Conservation (phyloP, 2,329 filamentous ascomycete species). For the Ceratocystis cubensis region DNA sequence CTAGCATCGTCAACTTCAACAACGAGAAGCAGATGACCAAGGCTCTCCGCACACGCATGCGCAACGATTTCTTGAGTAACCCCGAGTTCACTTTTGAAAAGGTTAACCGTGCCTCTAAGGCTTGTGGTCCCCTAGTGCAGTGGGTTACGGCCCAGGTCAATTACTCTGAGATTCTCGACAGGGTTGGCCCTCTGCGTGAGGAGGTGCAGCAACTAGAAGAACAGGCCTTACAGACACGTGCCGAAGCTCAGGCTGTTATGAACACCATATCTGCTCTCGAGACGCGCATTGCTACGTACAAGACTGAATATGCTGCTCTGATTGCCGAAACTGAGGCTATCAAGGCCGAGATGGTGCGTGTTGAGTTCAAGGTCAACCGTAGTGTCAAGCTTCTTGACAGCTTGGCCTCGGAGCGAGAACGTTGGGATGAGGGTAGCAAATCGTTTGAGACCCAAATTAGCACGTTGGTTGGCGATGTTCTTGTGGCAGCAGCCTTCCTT, state of each 20-base stretch:
- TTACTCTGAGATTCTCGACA: slow-evolving; percentile 93
- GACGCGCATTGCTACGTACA: slow-evolving; percentile 85
- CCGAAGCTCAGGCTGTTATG: slow-evolving; percentile 82
- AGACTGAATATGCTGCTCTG: slow-evolving; percentile 85
- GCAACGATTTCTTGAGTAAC: slow-evolving; percentile 79
- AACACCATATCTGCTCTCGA: slow-evolving; percentile 76
- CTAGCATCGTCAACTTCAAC: slow-evolving; percentile 93
- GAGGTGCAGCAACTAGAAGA: slow-evolving; percentile 83
- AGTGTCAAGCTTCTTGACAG: slow-evolving; percentile 91
- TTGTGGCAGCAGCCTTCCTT: slow-evolving; percentile 92
- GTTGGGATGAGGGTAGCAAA: slow-evolving; percentile 96
- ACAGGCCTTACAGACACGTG: slow-evolving; percentile 80
- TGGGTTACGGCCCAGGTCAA: slow-evolving; percentile 96
- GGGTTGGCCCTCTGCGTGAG: slow-evolving; percentile 80
- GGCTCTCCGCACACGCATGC: slow-evolving; percentile 71
- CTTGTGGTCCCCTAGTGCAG: slow-evolving; percentile 89
- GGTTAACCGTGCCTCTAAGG: slow-evolving; percentile 91
- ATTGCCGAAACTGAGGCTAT: slow-evolving; percentile 97
- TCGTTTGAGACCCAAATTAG: slow-evolving; percentile 97
- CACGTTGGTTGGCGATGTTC: slow-evolving; percentile 87
- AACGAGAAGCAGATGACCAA: slow-evolving; percentile 93
- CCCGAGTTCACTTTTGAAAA: slow-evolving; percentile 93
- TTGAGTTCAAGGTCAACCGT: slow-evolving; percentile 95
- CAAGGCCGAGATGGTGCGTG: slow-evolving; percentile 89
- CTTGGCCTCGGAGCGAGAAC: slow-evolving; percentile 78